Evolutionary conservation across 1,284 basidiomycete species (phyloP), one percentile per base, ranked within the genome.

Genomic region (Puccinia polysora): DNA sequence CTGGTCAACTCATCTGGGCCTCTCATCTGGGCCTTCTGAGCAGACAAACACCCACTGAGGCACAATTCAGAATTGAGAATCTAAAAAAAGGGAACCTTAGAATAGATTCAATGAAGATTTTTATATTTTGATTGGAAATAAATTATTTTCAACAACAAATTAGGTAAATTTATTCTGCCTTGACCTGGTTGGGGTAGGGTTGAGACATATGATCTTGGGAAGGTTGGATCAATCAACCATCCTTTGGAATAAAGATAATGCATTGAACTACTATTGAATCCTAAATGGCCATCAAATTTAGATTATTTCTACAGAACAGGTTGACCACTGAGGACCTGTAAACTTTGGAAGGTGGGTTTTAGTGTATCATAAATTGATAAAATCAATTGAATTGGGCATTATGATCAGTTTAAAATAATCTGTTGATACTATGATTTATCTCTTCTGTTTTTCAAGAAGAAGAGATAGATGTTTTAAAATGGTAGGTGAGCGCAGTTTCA

Each of bases 261-360:
- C 89, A 87, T 15, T 82, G 84, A 81, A 97, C 97, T 7, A 87
- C 87, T 0, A 95, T 83, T 36, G 83, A 81, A 75, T 97, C 91
- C 93, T 93, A 97, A 55, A 96, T 84, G 76, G 78, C 87, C 43
- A 59, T 25, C 3, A 43, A 59, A 18, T 34, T 40, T 52, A 82
- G 79, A 80, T 90, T 90, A 81, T 88, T 91, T 45, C 87, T 86
- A 80, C 90, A 97, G 40, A 96, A 92, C 56, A 97, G 84, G 79
- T 97, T 97, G 84, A 96, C 96, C 18, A 97, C 90, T 76, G 89
- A 91, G 0, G 86, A 90, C 76, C 86, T 84, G 82, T 94, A 97
- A 8, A 91, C 83, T 67, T 75, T 73, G 14, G 40, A 28, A 25
- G 75, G 78, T 7, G 69, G 59, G 56, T 2, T 8, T 36, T 36